Conservation (phyloP, 176 grass and related monocot genomes). For the Aegilops umbellulata region DNA sequence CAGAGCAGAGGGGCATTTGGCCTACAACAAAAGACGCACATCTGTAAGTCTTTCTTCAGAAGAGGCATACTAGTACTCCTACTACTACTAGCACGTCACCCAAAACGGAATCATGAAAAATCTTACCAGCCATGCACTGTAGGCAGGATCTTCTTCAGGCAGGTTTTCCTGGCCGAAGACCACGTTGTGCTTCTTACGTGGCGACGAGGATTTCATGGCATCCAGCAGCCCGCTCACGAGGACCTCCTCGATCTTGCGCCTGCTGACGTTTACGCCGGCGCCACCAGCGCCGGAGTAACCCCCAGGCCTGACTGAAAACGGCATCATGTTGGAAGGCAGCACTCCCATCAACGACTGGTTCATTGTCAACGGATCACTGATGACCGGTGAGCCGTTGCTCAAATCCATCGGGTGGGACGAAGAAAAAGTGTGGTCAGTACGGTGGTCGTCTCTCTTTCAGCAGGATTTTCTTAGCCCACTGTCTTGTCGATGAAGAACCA, state of each 20-base stretch:
- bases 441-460: conserved; percentile 14
- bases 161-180: conserved; percentile 26
- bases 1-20: conserved; percentile 72
- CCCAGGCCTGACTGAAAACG: conserved; percentile 49
- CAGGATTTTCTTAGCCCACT: conserved; percentile 49
- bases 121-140: conserved; percentile 57
- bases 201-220: conserved; percentile 89
- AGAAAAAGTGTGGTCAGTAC: conserved; percentile 18
- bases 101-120: neutral
- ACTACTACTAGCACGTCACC: neutral
- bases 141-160: conserved; percentile 45
- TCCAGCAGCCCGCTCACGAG: conserved; percentile 67
- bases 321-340: conserved; percentile 58
- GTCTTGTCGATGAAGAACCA: conserved; percentile 97
- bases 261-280: conserved; percentile 36
- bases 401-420: conserved; percentile 54
- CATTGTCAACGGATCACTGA: conserved; percentile 52
- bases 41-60: conserved; percentile 23
- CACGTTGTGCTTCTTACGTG: conserved; percentile 67
- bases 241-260: conserved; percentile 67
- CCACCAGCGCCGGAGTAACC: conserved; percentile 48
- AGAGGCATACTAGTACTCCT: neutral
- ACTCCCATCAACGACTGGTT: conserved; percentile 48
- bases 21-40: conserved; percentile 34
- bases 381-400: conserved; percentile 68